phyloP scores from a whole-genome alignment of 495 filamentous ascomycete genomes.

The Aspergillus sclerotioniger region DNA sequence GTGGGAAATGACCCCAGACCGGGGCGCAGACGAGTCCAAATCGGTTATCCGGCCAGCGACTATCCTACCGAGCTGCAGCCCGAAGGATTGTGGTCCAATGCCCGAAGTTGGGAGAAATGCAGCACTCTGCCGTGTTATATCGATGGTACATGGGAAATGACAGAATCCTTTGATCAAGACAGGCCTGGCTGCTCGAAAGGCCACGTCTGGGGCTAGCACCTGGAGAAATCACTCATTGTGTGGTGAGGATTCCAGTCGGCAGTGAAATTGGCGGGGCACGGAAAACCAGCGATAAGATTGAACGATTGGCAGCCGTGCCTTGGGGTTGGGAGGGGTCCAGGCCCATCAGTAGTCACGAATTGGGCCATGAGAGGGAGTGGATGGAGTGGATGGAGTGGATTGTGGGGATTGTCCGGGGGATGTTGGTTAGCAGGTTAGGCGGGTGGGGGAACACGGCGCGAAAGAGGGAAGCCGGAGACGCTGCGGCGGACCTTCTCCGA shows the following conservation, averaged over 20 bases:
- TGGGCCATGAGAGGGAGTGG: no score
- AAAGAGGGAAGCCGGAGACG: no score
- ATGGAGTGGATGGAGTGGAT: no score
- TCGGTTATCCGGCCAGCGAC: constrained; percentile 5
- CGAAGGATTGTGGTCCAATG: background rate
- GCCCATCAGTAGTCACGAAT: no score
- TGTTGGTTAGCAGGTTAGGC: no score
- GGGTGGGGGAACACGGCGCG: no score
- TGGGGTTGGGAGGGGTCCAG: no score
- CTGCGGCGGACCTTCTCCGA: no score
- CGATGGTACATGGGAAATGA: background rate
- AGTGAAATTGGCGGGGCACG: background rate
- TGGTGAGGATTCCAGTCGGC: background rate
- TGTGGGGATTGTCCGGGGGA: no score
- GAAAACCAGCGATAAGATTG: background rate
- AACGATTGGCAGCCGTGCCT: background rate
- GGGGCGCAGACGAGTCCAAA: constrained; percentile 1
- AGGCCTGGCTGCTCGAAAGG: background rate
- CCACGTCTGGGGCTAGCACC: background rate
- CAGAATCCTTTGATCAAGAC: background rate
- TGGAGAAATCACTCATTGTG: background rate
- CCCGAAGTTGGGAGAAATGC: background rate
- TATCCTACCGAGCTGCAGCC: background rate
- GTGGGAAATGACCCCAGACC: constrained; percentile 3
- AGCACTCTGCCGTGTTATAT: background rate